Evolutionary conservation across 2,329 filamentous ascomycete genomes (phyloP), one percentile per base, ranked within the genome.

Genomic region (Pseudocercospora ulei): DNA sequence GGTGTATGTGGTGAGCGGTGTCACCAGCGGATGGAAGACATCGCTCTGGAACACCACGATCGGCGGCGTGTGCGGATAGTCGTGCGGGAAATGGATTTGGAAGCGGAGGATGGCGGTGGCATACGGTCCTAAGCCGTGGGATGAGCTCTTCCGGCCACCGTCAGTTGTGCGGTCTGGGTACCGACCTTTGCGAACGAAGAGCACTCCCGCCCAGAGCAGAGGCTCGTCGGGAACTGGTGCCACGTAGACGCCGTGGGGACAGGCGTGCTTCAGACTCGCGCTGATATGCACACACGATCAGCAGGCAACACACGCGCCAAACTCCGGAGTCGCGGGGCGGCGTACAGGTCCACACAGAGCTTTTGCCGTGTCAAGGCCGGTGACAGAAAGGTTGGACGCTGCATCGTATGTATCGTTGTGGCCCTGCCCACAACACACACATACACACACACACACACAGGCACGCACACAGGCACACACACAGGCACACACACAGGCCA

Each of bases 1-100:
- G 57, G 84, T 90, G 63, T 94, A 92, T 3, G 85, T 94, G n/a
- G 86, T 94, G 46, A 92, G 71, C 23, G 90, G 87, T 5, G 87
- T 86, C 50, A 96, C 79, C 26, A 98, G 71, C 11, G 88, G 88
- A 60, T 98, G 88, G 61, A 96, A 98, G 51, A 96, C 80, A 59
- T 96, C 88, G 51, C 84, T 92, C 29, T 77, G 75, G 62, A 98
- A 94, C 38, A 80, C 88, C 49, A 98, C 76, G 11, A 87, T 69
- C 6, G 90, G 90, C 35, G 88, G 83, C 12, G 83, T 65, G 35
- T 71, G 65, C 7, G 88, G 88, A 59, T 92, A 95, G 24, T 73
- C 71, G 44, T 80, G 70, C 22, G 87, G 83, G 55, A 96, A 96
- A 14, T 79, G 80, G 49, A 96, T 81, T 51, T 90, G 80, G 63